phyloP scores from a whole-genome alignment of 441 rosid species.

The Codiaeum variegatum region DNA sequence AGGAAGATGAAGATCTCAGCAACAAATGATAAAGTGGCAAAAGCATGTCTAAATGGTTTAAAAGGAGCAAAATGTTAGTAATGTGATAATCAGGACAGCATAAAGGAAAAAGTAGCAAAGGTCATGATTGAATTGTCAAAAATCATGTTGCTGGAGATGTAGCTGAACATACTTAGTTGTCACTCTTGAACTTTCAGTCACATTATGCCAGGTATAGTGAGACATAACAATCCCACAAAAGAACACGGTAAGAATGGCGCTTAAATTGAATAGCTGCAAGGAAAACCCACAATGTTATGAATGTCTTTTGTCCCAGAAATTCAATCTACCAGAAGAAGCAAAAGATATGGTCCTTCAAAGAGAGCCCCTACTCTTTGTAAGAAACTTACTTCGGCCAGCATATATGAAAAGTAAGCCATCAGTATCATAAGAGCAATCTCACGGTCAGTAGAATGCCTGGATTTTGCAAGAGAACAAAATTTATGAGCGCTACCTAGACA shows the following conservation, averaged over 20 bases:
- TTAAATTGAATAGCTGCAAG: constrained; percentile 74
- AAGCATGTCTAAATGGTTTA: constrained; percentile 62
- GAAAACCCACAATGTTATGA: constrained; percentile 16
- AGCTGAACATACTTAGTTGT: constrained; percentile 70
- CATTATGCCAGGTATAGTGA: constrained; percentile 96
- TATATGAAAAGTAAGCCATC: constrained; percentile 88
- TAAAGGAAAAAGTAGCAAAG: background rate
- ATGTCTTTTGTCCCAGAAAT: background rate
- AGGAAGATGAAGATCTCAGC: constrained; percentile 95
- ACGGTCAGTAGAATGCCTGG: constrained; percentile 85
- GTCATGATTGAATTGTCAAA: background rate
- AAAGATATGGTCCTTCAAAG: constrained; percentile 7
- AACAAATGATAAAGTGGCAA: constrained; percentile 86
- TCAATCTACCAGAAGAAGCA: background rate
- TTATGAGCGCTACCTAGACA: constrained; percentile 13
- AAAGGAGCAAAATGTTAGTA: constrained; percentile 16
- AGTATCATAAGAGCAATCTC: constrained; percentile 95
- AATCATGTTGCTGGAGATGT: constrained; percentile 13
- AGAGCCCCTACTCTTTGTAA: constrained; percentile 17
- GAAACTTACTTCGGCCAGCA: constrained; percentile 73
- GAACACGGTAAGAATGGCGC: constrained; percentile 95
- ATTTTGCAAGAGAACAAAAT: constrained; percentile 21
- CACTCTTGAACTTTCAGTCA: constrained; percentile 85
- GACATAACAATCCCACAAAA: constrained; percentile 98
- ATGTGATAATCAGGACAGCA: constrained; percentile 12